Base-by-base conservation (phyloP, 2,329 filamentous ascomycete genomes). In the Scedosporium apiospermum region DNA sequence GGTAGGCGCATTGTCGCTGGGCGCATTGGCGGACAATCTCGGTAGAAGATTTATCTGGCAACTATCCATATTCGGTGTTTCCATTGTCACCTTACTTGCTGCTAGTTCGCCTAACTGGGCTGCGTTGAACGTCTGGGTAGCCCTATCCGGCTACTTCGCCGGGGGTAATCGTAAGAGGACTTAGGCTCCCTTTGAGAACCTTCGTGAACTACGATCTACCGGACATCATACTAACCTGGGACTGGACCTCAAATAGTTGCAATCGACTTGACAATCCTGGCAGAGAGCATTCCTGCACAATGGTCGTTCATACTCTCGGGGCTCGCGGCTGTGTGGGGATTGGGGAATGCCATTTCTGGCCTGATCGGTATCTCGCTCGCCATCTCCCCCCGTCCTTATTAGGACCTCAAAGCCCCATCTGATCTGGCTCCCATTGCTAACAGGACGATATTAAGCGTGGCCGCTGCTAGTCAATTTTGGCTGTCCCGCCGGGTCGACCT, bases 261-360 rank as follows among this genome's bases (percentile, higher is more conserved):
- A 3, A 67, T 67, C 42, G 66, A 67, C 30, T 51, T 67, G 57
- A 66, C 66, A 1, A 65, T 67, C 14, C 63, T 67, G 14, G 65
- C 65, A 1, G 66, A 67, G 58, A 65, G 65, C 10, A 65, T 67
- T 41, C 66, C 66, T 6, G 34, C 59, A 46, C 18, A 59, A 27
- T 67, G 65, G 65, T 53, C 59, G 1, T 67, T 66, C 30, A 26
- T 67, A 4, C 63, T 67, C 1, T 65, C 64, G 6, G 63, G 65
- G 2, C 64, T 67, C 9, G 66, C 65, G 10, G 49, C 51, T 12
- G 60, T 67, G 30, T 67, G 66, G 66, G 66, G 66, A 4, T 44
- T 67, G 10, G 66, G 66, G 1, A 67, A 66, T 34, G 62, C 65
- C 9, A n/a, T 65, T 12, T 63, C 65, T 16, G 64, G 66, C 6